These are phyloP conservation scores for Pseudohalonectria lignicola DNA, from an alignment of 2,329 filamentous ascomycete species.

Conservation along the genomic window DNA sequence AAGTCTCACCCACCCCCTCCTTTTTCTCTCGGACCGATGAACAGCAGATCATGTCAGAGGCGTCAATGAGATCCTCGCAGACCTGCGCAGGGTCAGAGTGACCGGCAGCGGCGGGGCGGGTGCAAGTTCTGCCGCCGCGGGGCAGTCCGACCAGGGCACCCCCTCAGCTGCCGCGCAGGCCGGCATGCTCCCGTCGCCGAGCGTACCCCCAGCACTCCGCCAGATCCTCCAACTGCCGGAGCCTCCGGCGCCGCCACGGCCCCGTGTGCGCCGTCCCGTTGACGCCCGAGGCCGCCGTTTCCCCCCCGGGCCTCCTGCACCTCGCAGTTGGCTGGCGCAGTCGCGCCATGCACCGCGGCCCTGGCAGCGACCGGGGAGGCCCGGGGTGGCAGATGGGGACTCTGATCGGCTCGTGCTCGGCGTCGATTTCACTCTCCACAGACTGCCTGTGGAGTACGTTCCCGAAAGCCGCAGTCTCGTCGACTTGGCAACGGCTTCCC, in stretches of 20 bases:
- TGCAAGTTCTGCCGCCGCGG: not conserved
- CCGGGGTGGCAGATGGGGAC: not conserved
- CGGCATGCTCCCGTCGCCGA: conserved; percentile 23
- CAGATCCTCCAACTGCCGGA: conserved; percentile 49
- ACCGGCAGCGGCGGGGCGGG: conserved; percentile 7
- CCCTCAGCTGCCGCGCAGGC: conserved; percentile 1
- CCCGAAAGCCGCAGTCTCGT: conserved; percentile 37
- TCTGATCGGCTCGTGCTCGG: not conserved
- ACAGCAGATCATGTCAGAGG: conserved; percentile 17
- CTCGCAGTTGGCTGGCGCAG: conserved; percentile 41
- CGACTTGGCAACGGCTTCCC: conserved; percentile 35
- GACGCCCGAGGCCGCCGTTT: conserved; percentile 36
- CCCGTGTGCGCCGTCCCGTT: conserved; percentile 29
- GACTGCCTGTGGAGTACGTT: conserved; percentile 32
- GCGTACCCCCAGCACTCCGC: conserved; percentile 46
- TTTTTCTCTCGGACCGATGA: too few species aligned
- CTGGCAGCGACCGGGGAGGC: conserved; percentile 3
- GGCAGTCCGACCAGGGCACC: not conserved
- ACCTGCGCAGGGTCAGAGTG: conserved; percentile 36
- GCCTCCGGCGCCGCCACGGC: conserved; percentile 36
- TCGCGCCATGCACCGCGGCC: conserved; percentile 15
- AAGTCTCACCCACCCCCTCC: too few species aligned
- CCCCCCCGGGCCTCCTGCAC: conserved; percentile 48
- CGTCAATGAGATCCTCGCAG: conserved; percentile 51
- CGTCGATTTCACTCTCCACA: not conserved